phyloP scores from a whole-genome alignment of 768 basidiomycete genomes.

The Collybia sordida region DNA sequence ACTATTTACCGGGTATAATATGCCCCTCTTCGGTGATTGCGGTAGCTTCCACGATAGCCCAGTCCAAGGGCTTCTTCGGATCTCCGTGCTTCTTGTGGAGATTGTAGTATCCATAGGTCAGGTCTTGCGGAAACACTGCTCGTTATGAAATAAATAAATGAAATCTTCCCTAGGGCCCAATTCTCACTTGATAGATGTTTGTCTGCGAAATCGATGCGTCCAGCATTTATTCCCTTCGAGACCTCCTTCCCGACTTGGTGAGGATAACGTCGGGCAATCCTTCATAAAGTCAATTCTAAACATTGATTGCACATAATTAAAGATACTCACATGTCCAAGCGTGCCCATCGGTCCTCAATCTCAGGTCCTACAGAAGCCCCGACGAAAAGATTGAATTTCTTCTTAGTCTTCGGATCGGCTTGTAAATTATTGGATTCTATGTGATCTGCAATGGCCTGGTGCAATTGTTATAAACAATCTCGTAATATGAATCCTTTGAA shows the following conservation, averaged over 20 bases:
- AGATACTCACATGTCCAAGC: constrained; percentile 41
- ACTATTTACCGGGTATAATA: constrained; percentile 37
- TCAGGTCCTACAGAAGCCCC: constrained; percentile 49
- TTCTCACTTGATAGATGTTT: constrained; percentile 47
- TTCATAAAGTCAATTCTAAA: constrained; percentile 4
- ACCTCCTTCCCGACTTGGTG: constrained; percentile 51
- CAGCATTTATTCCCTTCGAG: constrained; percentile 47
- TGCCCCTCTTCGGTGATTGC: constrained; percentile 47
- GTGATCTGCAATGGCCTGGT: constrained; percentile 45
- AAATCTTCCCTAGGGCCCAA: not conserved
- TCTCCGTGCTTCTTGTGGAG: constrained; percentile 44
- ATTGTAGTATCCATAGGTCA: constrained; percentile 47
- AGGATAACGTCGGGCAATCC: constrained; percentile 44
- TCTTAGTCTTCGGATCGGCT: constrained; percentile 39
- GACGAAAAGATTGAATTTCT: constrained; percentile 48
- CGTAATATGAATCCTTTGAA: constrained; percentile 1
- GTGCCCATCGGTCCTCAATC: constrained; percentile 48
- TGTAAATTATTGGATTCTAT: constrained; percentile 43
- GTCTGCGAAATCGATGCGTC: constrained; percentile 46
- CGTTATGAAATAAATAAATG: not conserved
- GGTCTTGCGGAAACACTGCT: constrained; percentile 49
- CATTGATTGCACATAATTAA: not conserved
- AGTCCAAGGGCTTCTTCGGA: constrained; percentile 42
- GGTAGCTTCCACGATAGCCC: constrained; percentile 52
- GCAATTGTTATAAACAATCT: not conserved